Evolutionary conservation across 495 filamentous ascomycete genomes (phyloP), one percentile per base, ranked within the genome.

Genomic region (Aspergillus sclerotioniger): DNA sequence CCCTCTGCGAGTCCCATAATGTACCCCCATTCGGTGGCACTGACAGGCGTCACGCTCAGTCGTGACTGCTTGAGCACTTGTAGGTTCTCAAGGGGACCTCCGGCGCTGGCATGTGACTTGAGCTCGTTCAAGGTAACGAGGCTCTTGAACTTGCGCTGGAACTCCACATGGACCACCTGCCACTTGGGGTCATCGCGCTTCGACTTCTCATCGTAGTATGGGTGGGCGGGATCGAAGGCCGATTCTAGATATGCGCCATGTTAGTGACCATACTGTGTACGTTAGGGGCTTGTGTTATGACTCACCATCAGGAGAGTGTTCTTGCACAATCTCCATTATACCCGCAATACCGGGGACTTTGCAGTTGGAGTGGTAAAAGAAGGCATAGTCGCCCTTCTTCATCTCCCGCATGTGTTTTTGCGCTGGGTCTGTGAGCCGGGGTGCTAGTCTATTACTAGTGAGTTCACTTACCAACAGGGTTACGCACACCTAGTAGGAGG

Each of bases 291-390:
- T 9, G 54, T 21, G 17, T 17, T 57, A 9, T 39, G 67, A 79
- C 63, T 37, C 32, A 91, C 90, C 76, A 65, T 98, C 94, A 7
- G 84, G 76, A 1, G 87, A 84, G 62, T 90, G 86, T 71, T 95
- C 91, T 59, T 83, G 73, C 3, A 95, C 91, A 66, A 98, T 88
- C 71, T 96, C 89, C 90, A 97, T 95, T 8, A 88, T 83, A n/a
- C 94, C 94, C 5, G 87, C 92, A 51, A 98, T 89, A 3, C 91
- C 93, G 0, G 94, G 92, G 31, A 85, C 81, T 71, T 94, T 96
- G 76, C 89, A 92, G 67, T 92, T 95, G n/a, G 89, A 93, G 75
- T 96, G 93, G 69, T 98, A 98, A 77, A 98, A 97, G 75, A 98
- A 96, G 35, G 91, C 92, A 44, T 89, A 76, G 60, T 98, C 94